Evolutionary conservation across 1,284 basidiomycete species (phyloP), one percentile per base, ranked within the genome.

Genomic region (Boletus mariae): DNA sequence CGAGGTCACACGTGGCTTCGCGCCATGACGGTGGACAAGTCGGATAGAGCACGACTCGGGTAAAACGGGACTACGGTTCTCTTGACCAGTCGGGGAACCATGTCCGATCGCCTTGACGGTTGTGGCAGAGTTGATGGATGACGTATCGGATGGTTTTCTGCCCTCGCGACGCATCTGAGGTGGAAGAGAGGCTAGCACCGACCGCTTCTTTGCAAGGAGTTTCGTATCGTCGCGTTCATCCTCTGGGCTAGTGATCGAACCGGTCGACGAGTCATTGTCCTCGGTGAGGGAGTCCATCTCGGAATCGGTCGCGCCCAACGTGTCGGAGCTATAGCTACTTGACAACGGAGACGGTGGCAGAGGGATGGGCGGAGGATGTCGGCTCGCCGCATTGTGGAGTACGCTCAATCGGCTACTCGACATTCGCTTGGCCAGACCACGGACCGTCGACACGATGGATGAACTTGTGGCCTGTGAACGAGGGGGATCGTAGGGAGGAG

Each of bases 271-370:
- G 28, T 78, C 80, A 50, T 77, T 82, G 61, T 86, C 83, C 58
- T 86, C 84, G 17, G 79, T 78, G 41, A 85, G 69, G 32, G 83
- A 83, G 50, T 75, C 80, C 61, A 82, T 74, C 53, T 87, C 85
- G 3, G 84, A 84, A 43, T 82, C 80, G 11, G 75, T 76, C 41
- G 76, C 74, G 47, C 75, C 78, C 47, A 73, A 65, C 40, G 72
- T 73, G 49, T 72, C 72, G 45, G 70, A 72, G 57, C 77, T 77
- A 51, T 74, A 59, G 37, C 67, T 68, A 25, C 68, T 73, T 43
- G 70, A 67, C 60, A 76, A 67, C 12, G 76, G 71, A 4, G 74
- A 71, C 20, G 73, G 64, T 8, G 34, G 44, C 46, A 60, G 60
- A 41, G 50, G 49, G 10, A 56, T 60, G 5, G 57, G 42, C 8